These are phyloP conservation scores for Neurospora africana DNA, from an alignment of 495 filamentous ascomycete genomes.

Conservation along the genomic window DNA sequence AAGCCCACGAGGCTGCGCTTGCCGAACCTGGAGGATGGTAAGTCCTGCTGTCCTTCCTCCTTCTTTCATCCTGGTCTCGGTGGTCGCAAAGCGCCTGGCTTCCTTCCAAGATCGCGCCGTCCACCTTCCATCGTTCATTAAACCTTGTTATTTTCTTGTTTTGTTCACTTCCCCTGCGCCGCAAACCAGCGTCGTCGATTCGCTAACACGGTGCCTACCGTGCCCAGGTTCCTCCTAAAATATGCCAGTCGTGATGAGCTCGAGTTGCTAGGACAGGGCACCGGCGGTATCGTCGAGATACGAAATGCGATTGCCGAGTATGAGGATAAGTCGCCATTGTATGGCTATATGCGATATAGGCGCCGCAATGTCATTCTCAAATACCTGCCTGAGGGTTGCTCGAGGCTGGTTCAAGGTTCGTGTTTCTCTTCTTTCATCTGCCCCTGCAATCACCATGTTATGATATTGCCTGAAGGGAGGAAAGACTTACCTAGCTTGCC, in stretches of 20 bases:
- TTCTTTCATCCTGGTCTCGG: background rate
- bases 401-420: conserved; percentile 81
- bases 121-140: background rate
- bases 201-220: conserved; percentile 10
- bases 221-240: conserved; percentile 79
- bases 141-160: background rate
- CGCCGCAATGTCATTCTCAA: conserved; percentile 86
- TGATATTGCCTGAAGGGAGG: background rate
- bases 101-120: background rate
- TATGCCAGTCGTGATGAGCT: conserved; percentile 86
- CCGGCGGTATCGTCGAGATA: conserved; percentile 75
- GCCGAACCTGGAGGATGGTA: conserved; percentile 92
- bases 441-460: background rate
- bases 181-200: background rate
- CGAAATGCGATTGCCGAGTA: conserved; percentile 67
- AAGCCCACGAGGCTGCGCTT: conserved; percentile 72
- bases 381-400: conserved; percentile 82
- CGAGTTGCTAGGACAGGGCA: conserved; percentile 65
- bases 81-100: background rate
- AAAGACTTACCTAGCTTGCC: conserved; percentile 3
- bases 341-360: conserved; percentile 83
- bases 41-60: conserved; percentile 21
- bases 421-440: conserved; percentile 4
- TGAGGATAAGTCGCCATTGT: conserved; percentile 75
- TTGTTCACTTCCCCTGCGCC: background rate